Evolutionary conservation across 169 alveolate species (phyloP), one percentile per base, ranked within the genome.

Genomic region (Cryptosporidium tyzzeri): DNA sequence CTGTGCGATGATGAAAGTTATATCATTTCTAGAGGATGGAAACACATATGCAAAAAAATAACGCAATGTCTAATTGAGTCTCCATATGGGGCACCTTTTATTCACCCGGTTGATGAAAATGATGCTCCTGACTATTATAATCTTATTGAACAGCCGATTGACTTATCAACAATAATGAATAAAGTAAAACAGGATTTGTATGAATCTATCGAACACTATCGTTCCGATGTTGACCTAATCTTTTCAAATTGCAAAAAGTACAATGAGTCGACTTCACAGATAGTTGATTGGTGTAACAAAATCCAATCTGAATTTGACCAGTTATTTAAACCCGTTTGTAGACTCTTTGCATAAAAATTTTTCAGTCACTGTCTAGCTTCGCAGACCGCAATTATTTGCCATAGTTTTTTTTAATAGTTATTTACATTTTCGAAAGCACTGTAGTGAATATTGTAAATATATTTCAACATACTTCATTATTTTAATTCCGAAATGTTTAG

Each of bases 31-130:
- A 59, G 89, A 35, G 89, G 89, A 12, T 80, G 89, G 89, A 80
- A 80, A 41, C 89, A 80, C 70, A 80, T 80, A 67, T 80, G 89
- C 41, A 80, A 80, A 80, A 80, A 80, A 62, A 80, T 80, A 62
- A 80, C 89, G 3, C 89, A 80, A 50, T 80, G 89, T 44, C 65
- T 80, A 37, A 65, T 80, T 33, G 89, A 80, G 18, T 80, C 75
- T 14, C 89, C 89, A 62, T 80, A 80, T 48, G 75, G 89, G 14
- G 73, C 80, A 44, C 89, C 89, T 26, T 80, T 80, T 65, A 80
- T 80, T 59, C 68, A 80, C 68, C 89, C 89, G 44, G 89, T 80
- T 14, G 74, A 80, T 39, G 89, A 80, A 80, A 80, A 26, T 21
- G 89, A 80, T n/a, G 89, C 89, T 26, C 89, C 89, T 3, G 89